Conservation (phyloP, 495 filamentous ascomycete species). For the Parathielavia appendiculata region DNA sequence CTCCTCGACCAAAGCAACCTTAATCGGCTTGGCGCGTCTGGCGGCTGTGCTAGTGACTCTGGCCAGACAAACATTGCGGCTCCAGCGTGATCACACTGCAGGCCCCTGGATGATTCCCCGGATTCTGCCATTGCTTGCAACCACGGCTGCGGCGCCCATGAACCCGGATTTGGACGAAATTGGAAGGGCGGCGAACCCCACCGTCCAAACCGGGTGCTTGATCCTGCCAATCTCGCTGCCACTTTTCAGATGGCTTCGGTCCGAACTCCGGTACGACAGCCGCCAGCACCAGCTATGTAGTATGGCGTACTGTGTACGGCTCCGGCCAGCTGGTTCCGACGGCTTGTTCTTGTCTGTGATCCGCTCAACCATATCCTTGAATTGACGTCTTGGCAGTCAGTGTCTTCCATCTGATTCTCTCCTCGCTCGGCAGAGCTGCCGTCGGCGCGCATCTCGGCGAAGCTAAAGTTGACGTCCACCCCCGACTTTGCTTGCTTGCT, state of each 20-base stretch:
- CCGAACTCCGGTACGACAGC: slow-evolving; percentile 5
- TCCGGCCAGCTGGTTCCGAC: slow-evolving; percentile 7
- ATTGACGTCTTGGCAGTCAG: not conserved
- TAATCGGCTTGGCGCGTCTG: slow-evolving; percentile 12
- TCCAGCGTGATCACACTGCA: not conserved
- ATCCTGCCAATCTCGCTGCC: slow-evolving; percentile 1
- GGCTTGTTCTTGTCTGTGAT: not conserved
- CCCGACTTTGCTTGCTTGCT: not conserved
- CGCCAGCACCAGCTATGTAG: too few species aligned
- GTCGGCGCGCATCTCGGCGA: not conserved
- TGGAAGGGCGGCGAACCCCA: not conserved
- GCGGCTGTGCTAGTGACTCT: not conserved
- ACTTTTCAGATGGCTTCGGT: slow-evolving; percentile 4
- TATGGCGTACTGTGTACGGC: not conserved
- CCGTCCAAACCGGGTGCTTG: not conserved
- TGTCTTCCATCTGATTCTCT: not conserved
- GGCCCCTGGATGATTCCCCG: not conserved
- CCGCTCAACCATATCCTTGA: not conserved
- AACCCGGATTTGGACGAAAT: slow-evolving; percentile 5
- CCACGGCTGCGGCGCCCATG: not conserved
- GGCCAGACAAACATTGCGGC: not conserved
- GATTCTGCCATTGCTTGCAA: not conserved
- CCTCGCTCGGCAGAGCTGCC: not conserved
- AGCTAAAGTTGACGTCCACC: not conserved
- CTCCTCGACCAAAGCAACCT: slow-evolving; percentile 14